Percentiles rank a stretch among this genome's conserved stretches.
Evolutionary conservation across 441 rosid species (phyloP).

Genomic region (Isatis lusitanica): DNA sequence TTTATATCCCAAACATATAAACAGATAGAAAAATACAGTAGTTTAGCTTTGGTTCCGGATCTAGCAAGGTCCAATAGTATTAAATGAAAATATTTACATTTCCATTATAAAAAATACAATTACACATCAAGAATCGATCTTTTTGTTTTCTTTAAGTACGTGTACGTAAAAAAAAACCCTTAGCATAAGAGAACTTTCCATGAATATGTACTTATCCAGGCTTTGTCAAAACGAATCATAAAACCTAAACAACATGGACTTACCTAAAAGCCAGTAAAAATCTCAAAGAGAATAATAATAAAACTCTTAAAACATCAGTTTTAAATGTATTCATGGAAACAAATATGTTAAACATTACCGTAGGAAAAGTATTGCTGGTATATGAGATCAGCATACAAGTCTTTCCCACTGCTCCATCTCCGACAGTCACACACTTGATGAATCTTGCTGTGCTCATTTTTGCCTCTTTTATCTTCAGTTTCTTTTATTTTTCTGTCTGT

Average conservation of each 20-base stretch:
- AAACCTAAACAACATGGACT: background rate
- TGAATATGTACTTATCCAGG: background rate
- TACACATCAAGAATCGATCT: background rate
- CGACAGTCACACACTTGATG: constrained; percentile 85
- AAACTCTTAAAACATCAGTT: background rate
- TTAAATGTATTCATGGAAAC: background rate
- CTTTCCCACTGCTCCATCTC: constrained; percentile 98
- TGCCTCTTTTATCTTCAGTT: background rate
- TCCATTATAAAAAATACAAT: background rate
- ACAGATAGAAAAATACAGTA: background rate
- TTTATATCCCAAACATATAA: background rate
- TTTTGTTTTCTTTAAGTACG: background rate
- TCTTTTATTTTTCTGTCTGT: background rate
- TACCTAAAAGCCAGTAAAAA: background rate
- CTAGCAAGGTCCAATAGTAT: background rate
- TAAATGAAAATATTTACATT: background rate
- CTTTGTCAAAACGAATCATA: too few species aligned
- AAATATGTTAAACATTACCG: constrained; percentile 41
- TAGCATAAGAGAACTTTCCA: background rate
- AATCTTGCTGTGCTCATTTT: constrained; percentile 69
- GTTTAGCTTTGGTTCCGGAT: background rate
- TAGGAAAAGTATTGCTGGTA: constrained; percentile 95
- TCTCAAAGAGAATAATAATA: background rate
- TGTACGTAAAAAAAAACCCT: background rate
- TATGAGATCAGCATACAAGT: constrained; percentile 97